Conservation (phyloP, 257 asterid genomes). For the Jacaranda mimosifolia region DNA sequence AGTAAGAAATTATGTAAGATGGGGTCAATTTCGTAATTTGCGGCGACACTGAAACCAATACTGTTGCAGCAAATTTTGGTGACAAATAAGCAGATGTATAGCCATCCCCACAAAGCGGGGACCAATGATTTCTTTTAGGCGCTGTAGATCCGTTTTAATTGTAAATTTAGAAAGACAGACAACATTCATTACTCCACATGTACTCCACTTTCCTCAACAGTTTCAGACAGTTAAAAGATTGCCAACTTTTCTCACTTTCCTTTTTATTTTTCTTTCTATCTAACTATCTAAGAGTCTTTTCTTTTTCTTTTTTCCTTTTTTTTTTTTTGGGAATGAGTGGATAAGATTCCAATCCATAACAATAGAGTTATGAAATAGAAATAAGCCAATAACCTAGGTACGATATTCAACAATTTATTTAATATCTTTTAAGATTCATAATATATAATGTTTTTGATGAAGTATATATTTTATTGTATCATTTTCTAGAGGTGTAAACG, state of each 20-base stretch:
- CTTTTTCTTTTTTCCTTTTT: background rate
- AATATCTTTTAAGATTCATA: too few species aligned
- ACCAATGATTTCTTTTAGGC: slow-evolving; percentile 6
- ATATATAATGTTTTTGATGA: too few species aligned
- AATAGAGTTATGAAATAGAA: too few species aligned
- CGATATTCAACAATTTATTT: too few species aligned
- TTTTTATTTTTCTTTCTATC: too few species aligned
- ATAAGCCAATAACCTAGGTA: too few species aligned
- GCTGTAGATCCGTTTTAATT: background rate
- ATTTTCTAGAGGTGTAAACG: too few species aligned
- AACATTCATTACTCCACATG: background rate
- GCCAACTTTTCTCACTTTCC: too few species aligned
- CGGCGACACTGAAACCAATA: background rate
- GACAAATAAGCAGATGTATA: background rate
- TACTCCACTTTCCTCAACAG: background rate
- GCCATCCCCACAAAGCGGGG: slow-evolving; percentile 30
- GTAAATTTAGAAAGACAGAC: background rate
- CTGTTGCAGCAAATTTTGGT: slow-evolving; percentile 13
- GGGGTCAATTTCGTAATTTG: background rate
- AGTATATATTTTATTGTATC: too few species aligned
- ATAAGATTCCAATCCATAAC: too few species aligned
- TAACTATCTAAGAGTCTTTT: too few species aligned
- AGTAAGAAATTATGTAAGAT: background rate
- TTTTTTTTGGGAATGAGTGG: too few species aligned
- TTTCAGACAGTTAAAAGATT: background rate